These are phyloP conservation scores for Scenedesmus sp. DNA, from an alignment of 163 green algal genomes.

Conservation along the genomic window DNA sequence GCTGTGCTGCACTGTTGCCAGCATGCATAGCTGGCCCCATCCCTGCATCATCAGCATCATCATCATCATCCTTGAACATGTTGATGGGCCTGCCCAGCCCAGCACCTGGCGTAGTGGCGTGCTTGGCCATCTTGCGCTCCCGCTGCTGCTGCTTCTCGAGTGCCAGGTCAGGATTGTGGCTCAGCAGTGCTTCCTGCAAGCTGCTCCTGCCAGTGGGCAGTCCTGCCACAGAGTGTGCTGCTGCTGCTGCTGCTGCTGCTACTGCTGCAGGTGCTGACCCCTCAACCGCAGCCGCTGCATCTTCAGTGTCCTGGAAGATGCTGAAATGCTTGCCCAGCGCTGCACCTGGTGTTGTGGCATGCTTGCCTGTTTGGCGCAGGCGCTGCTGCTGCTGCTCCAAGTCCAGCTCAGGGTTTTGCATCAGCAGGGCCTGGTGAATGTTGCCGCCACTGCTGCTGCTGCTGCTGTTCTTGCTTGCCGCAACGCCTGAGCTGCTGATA, in stretches of 20 bases:
- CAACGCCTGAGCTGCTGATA: too few species aligned
- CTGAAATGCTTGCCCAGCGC: not conserved
- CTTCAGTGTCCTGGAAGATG: not conserved
- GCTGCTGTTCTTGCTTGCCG: too few species aligned
- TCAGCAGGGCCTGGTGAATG: not conserved
- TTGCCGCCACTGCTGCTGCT: not conserved
- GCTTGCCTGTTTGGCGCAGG: not conserved
- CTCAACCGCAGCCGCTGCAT: not conserved
- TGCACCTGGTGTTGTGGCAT: not conserved
- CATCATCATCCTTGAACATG: conserved; percentile 13
- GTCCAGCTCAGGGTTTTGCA: conserved; percentile 25
- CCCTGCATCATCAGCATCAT: not conserved
- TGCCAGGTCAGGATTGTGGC: conserved; percentile 11
- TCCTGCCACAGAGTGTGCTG: not conserved
- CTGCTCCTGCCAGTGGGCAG: not conserved
- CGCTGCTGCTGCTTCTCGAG: conserved; percentile 36
- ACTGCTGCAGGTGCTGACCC: not conserved
- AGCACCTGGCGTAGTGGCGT: conserved; percentile 29
- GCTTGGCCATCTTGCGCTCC: not conserved
- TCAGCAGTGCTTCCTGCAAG: conserved; percentile 8
- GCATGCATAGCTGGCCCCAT: not conserved
- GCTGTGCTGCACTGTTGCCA: not conserved
- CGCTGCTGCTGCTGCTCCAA: conserved; percentile 14
- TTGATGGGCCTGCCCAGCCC: not conserved
- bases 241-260: conserved; percentile 15